A percentile compares a stretch with the other conserved stretches of the same genome.
These are phyloP conservation scores for Jackrogersella minutella DNA, from an alignment of 495 filamentous ascomycete genomes.

Conservation along the genomic window DNA sequence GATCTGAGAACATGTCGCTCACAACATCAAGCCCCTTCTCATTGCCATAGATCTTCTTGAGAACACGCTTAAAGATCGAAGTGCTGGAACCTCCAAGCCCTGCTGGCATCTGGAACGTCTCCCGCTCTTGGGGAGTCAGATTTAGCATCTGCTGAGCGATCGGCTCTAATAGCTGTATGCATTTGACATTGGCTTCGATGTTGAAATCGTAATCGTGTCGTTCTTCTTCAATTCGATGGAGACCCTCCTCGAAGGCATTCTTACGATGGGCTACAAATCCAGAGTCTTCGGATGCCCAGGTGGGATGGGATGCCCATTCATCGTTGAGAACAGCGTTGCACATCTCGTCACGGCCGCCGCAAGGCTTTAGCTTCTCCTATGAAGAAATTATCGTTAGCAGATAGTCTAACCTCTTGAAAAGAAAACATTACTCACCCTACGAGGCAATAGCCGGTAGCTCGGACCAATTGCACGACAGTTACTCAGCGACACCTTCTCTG, in stretches of 20 bases:
- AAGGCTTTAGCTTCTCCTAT: conserved; percentile 81
- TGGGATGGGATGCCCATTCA: conserved; percentile 98
- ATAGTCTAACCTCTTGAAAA: not conserved
- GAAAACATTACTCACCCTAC: conserved; percentile 60
- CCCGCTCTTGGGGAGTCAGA: conserved; percentile 74
- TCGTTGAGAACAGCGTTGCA: conserved; percentile 93
- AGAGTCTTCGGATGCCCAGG: conserved; percentile 98
- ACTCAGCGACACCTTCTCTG: conserved; percentile 81
- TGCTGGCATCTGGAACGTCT: conserved; percentile 75
- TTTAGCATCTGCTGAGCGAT: conserved; percentile 86
- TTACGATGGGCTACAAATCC: conserved; percentile 98
- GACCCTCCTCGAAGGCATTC: conserved; percentile 89
- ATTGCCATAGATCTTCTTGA: conserved; percentile 97
- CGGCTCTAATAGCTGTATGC: conserved; percentile 93
- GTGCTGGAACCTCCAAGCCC: conserved; percentile 93
- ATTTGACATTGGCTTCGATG: conserved; percentile 91
- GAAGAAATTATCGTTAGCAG: conserved; percentile 11
- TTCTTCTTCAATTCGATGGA: conserved; percentile 97
- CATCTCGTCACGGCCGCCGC: conserved; percentile 92
- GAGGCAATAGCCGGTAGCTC: conserved; percentile 92
- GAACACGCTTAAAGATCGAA: conserved; percentile 92
- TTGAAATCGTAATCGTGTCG: conserved; percentile 98
- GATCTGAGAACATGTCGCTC: conserved; percentile 79
- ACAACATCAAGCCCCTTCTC: conserved; percentile 85
- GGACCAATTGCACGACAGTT: conserved; percentile 94